phyloP scores from a whole-genome alignment of 805 yeast species.

The Komagataella pseudopastoris region DNA sequence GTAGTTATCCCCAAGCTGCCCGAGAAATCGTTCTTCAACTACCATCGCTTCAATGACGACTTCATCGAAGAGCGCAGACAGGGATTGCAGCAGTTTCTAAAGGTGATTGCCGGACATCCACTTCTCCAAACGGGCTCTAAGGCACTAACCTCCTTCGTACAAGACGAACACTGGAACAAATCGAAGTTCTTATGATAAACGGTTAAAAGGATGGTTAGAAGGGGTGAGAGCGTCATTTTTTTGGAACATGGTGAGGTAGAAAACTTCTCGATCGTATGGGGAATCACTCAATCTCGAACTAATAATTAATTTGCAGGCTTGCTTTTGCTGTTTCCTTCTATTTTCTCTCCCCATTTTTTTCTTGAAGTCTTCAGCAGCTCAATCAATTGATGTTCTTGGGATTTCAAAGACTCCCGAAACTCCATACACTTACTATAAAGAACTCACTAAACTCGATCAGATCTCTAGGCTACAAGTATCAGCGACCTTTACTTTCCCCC shows the following conservation, averaged over 20 bases:
- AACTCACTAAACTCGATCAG: not conserved
- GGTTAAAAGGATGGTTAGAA: not conserved
- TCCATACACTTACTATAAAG: not conserved
- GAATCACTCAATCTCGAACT: not conserved
- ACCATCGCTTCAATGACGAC: conserved; percentile 66
- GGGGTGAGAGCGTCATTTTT: not conserved
- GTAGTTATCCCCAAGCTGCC: conserved; percentile 84
- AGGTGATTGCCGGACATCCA: conserved; percentile 85
- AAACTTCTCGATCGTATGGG: not conserved
- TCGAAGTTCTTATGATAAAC: conserved; percentile 5
- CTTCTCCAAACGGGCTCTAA: conserved; percentile 77
- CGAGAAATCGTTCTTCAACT: conserved; percentile 52
- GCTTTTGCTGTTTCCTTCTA: not conserved
- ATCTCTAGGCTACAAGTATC: not conserved
- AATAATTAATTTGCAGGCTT: not conserved
- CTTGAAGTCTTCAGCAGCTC: not conserved
- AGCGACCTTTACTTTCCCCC: not conserved
- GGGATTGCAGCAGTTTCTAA: conserved; percentile 71
- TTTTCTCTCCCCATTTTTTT: not conserved
- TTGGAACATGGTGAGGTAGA: not conserved
- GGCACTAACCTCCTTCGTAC: conserved; percentile 70
- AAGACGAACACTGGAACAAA: conserved; percentile 71
- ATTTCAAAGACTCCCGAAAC: not conserved
- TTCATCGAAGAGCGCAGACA: conserved; percentile 73
- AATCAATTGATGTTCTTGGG: not conserved